These are phyloP conservation scores for Suillus spraguei DNA, from an alignment of 768 basidiomycete genomes.

Conservation along the genomic window DNA sequence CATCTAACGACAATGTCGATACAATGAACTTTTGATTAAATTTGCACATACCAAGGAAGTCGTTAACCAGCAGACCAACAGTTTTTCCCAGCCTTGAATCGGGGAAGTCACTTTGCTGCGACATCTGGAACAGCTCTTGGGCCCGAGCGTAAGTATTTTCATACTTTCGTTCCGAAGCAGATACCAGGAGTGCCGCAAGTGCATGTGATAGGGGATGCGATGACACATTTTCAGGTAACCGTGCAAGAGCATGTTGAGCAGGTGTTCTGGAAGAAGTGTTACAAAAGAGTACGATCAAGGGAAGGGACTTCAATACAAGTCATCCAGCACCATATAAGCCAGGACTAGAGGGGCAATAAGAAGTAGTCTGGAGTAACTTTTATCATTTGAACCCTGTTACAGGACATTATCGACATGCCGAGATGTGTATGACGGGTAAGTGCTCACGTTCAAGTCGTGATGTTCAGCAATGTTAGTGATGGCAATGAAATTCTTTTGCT, in stretches of 20 bases:
- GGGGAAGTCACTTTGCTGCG: constrained; percentile 45
- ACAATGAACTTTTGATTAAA: constrained; percentile 3
- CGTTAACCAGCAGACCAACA: constrained; percentile 44
- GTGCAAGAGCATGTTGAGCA: constrained; percentile 58
- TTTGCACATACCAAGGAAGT: constrained; percentile 53
- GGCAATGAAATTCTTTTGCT: constrained; percentile 43
- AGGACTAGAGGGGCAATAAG: constrained; percentile 63
- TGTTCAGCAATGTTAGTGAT: constrained; percentile 52
- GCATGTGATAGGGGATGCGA: constrained; percentile 48
- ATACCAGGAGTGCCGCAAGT: constrained; percentile 48
- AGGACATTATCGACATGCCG: constrained; percentile 10
- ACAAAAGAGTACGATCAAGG: constrained; percentile 2
- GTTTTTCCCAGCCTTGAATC: constrained; percentile 49
- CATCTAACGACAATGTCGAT: constrained; percentile 39
- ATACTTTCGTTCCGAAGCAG: constrained; percentile 58
- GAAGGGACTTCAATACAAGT: constrained; percentile 45
- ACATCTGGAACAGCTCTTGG: constrained; percentile 41
- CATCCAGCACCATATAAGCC: constrained; percentile 63
- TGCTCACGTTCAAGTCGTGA: constrained; percentile 54
- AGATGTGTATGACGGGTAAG: constrained; percentile 8
- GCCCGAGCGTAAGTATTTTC: constrained; percentile 55
- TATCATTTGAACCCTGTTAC: constrained; percentile 40
- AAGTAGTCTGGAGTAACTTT: constrained; percentile 48
- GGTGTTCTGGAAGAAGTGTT: constrained; percentile 44
- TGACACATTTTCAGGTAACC: constrained; percentile 52